Percentiles rank a stretch among this genome's conserved stretches.
Conservation (phyloP, 2,329 filamentous ascomycete species). For the Hymenoscyphus linearis region DNA sequence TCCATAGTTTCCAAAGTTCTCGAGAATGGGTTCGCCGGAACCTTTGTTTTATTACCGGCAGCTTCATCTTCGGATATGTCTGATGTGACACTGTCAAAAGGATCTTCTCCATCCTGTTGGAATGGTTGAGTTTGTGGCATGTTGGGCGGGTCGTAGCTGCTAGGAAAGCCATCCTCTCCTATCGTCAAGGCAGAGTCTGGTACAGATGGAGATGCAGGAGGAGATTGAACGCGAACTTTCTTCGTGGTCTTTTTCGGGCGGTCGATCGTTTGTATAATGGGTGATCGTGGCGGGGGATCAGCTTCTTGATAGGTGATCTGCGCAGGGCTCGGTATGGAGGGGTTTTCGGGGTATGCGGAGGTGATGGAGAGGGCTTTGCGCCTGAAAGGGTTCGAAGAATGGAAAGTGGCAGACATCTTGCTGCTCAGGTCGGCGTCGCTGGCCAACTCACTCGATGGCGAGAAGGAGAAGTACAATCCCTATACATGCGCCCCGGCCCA, state of each 20-base stretch:
- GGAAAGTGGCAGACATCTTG: constrained; percentile 28
- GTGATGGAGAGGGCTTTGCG: constrained; percentile 23
- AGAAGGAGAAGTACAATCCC: neutral
- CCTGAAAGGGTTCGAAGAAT: constrained; percentile 33
- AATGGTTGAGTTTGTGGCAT: constrained; percentile 19
- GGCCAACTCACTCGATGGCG: neutral
- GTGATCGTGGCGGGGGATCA: constrained; percentile 12
- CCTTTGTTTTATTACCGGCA: constrained; percentile 19
- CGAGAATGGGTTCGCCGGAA: constrained; percentile 50
- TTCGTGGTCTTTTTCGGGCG: constrained; percentile 38
- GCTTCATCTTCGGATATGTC: constrained; percentile 28
- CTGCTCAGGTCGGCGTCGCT: neutral
- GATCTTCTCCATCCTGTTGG: constrained; percentile 32
- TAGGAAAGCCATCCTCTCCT: constrained; percentile 23
- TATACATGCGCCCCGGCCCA: neutral
- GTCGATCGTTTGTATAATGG: constrained; percentile 12
- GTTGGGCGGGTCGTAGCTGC: constrained; percentile 21
- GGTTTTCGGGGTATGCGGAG: constrained; percentile 14
- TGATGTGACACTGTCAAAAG: constrained; percentile 31
- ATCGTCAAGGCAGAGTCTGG: constrained; percentile 44
- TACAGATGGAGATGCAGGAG: constrained; percentile 45
- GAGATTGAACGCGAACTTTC: constrained; percentile 62
- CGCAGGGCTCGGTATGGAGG: constrained; percentile 11
- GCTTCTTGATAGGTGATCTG: constrained; percentile 17
- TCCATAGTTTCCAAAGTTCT: constrained; percentile 50